These are phyloP conservation scores for Pseudocohnilembus persalinus DNA, from an alignment of 169 alveolate genomes.

Conservation along the genomic window DNA sequence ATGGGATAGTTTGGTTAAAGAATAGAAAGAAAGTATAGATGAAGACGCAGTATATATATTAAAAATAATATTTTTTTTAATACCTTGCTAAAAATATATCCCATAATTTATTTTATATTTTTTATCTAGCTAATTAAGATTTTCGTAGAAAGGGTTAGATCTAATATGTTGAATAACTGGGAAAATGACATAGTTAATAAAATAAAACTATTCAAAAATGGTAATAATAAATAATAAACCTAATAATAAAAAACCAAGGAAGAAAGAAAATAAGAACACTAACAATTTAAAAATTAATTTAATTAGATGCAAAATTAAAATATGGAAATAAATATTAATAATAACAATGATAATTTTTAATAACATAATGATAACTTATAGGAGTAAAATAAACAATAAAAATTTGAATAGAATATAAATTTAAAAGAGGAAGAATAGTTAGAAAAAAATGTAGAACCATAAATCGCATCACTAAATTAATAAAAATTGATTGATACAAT, in stretches of 20 bases:
- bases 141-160: constrained; percentile 23
- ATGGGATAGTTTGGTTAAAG: constrained; percentile 18
- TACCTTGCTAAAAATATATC: background rate
- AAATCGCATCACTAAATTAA: no score
- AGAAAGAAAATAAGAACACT: background rate
- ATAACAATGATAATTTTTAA: background rate
- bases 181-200: constrained; percentile 22
- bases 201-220: background rate
- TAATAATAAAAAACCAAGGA: background rate
- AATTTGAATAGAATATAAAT: no score
- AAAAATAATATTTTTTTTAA: background rate
- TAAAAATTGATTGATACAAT: no score
- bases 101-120: background rate
- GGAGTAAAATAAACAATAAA: no score
- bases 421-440: no score
- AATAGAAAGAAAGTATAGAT: constrained; percentile 11
- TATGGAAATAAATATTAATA: no score
- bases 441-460: no score
- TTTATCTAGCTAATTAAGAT: constrained; percentile 13
- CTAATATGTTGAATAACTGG: constrained; percentile 26
- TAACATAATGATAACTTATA: no score
- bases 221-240: background rate
- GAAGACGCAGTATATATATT: constrained; percentile 34
- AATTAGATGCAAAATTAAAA: no score
- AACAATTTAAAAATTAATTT: background rate